phyloP scores from a whole-genome alignment of 164 flowering plant species.

The Stephania japonica region DNA sequence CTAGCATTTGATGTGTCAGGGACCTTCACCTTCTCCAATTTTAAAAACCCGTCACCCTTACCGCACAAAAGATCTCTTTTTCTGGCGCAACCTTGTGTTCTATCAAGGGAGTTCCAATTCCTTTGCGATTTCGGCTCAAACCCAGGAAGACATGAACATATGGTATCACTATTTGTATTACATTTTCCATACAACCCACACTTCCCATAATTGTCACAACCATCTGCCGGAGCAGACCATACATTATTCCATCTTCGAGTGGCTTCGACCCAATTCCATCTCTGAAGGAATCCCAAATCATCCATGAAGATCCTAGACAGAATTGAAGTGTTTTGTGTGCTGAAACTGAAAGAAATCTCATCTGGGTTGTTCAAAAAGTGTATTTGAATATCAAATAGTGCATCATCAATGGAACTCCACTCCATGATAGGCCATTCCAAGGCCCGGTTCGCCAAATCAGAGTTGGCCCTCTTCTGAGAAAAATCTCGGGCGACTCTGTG shows the following conservation, averaged over 20 bases:
- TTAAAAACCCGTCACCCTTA: conserved; percentile 6
- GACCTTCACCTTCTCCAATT: conserved; percentile 5
- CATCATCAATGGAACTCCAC: conserved; percentile 14
- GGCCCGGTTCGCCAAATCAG: conserved; percentile 28
- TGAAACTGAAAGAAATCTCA: conserved; percentile 4
- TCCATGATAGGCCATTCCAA: not conserved
- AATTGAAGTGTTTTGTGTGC: not conserved
- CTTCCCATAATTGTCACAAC: not conserved
- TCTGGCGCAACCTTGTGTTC: conserved; percentile 10
- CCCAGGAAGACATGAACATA: conserved; percentile 11
- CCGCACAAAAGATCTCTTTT: not conserved
- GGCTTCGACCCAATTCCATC: not conserved
- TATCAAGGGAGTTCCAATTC: conserved; percentile 4
- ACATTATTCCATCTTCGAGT: not conserved
- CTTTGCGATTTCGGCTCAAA: conserved; percentile 1
- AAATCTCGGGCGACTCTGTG: conserved; percentile 21
- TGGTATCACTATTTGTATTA: not conserved
- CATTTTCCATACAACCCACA: conserved; percentile 5
- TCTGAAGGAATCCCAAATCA: not conserved
- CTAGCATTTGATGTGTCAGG: not conserved
- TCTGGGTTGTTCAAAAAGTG: conserved; percentile 5
- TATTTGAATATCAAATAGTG: not conserved
- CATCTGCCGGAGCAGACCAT: not conserved
- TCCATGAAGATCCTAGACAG: not conserved
- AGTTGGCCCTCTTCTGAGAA: conserved; percentile 17